These are phyloP conservation scores for Rubia yunnanensis DNA, from an alignment of 257 asterid genomes.

Conservation along the genomic window DNA sequence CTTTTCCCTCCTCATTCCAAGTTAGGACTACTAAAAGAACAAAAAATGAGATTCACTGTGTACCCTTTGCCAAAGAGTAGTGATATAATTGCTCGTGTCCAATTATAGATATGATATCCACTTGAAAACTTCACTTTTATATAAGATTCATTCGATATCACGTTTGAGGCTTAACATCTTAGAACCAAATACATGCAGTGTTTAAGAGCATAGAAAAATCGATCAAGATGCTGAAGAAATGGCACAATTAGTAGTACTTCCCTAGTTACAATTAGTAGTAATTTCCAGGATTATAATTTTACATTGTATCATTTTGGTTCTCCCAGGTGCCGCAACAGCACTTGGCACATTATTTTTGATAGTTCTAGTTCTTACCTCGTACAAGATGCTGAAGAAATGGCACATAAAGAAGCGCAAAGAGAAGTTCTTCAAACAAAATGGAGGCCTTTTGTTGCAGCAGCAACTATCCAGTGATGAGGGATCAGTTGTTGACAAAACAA, in stretches of 20 bases:
- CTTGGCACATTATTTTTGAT: constrained; percentile 1
- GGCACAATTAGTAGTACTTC: not conserved
- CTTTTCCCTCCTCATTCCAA: not conserved
- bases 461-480: constrained; percentile 15
- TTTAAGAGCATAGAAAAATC: no score
- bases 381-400: constrained; percentile 12
- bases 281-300: not conserved
- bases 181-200: no score
- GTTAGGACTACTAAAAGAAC: not conserved
- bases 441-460: constrained; percentile 19
- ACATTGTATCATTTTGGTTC: not conserved
- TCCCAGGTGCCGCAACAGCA: constrained; percentile 5
- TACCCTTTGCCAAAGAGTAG: not conserved
- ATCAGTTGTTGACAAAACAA: constrained; percentile 12
- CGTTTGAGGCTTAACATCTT: no score
- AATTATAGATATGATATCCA: no score
- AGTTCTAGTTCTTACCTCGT: not conserved
- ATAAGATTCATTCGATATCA: no score
- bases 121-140: no score
- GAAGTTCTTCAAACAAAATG: constrained; percentile 18
- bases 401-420: constrained; percentile 6
- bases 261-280: not conserved
- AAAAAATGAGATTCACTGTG: not conserved
- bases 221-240: no score
- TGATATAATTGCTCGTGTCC: no score